Evolutionary conservation across 2,329 filamentous ascomycete genomes (phyloP).

Genomic region (Curvularia eragrostidis): DNA sequence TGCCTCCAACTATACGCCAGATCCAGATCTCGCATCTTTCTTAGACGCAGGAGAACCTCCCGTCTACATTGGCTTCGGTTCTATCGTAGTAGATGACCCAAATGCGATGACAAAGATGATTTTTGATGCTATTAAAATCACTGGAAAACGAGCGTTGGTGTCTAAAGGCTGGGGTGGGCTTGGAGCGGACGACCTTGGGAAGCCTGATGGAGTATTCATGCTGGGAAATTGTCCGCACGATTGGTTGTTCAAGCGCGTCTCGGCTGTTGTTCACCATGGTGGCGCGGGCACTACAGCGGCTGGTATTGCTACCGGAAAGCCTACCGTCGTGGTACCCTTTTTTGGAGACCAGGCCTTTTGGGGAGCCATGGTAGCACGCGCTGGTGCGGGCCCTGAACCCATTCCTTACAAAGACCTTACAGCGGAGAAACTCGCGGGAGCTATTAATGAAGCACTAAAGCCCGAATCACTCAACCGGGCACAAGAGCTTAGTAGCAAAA

Average conservation of each 20-base stretch:
- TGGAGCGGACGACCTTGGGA: constrained; percentile 66
- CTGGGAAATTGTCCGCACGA: constrained; percentile 86
- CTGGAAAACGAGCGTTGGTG: constrained; percentile 78
- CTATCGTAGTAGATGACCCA: constrained; percentile 53
- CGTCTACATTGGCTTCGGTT: constrained; percentile 53
- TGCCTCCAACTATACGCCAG: constrained; percentile 50
- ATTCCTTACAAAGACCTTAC: constrained; percentile 51
- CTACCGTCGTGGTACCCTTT: constrained; percentile 84
- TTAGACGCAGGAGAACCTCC: constrained; percentile 50
- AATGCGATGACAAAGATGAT: constrained; percentile 52
- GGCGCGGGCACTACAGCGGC: constrained; percentile 88
- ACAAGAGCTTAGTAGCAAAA: constrained; percentile 47
- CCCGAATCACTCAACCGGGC: constrained; percentile 48
- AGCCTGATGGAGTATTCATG: constrained; percentile 82
- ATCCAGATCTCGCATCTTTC: constrained; percentile 49
- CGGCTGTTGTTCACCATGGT: constrained; percentile 84
- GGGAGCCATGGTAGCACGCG: constrained; percentile 52
- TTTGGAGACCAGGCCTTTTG: constrained; percentile 58
- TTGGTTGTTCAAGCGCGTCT: constrained; percentile 84
- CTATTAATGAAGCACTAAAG: constrained; percentile 49
- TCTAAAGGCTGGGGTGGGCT: constrained; percentile 90
- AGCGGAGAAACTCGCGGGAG: constrained; percentile 47
- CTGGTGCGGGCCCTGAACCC: constrained; percentile 51
- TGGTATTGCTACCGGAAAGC: constrained; percentile 79
- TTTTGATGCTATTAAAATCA: constrained; percentile 54